Conservation (phyloP, 164 flowering plant genomes). For the Macadamia tetraphylla region DNA sequence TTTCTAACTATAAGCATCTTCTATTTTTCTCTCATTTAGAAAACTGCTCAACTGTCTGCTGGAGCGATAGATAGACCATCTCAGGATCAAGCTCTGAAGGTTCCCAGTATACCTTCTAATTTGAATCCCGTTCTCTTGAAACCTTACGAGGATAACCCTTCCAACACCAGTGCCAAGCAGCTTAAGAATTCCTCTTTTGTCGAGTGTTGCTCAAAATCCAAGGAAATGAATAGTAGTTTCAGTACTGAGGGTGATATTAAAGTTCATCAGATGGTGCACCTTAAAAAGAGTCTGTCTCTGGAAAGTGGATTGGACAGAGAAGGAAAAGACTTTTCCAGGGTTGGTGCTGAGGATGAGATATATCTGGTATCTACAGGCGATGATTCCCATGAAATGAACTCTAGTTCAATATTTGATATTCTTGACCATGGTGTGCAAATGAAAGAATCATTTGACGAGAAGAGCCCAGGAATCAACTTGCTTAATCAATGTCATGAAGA, state of each 20-base stretch:
- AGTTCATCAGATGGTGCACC: slow-evolving; percentile 11
- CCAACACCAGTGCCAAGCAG: slow-evolving; percentile 17
- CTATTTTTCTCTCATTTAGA: slow-evolving; percentile 32
- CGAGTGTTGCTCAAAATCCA: slow-evolving; percentile 41
- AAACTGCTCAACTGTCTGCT: slow-evolving; percentile 30
- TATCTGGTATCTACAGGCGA: slow-evolving; percentile 39
- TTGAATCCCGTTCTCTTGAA: slow-evolving; percentile 11
- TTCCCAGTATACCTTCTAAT: slow-evolving; percentile 10
- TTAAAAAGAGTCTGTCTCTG: slow-evolving; percentile 65
- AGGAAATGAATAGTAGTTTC: slow-evolving; percentile 28
- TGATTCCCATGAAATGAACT: slow-evolving; percentile 21
- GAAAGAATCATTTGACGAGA: slow-evolving; percentile 14
- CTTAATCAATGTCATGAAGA: slow-evolving; percentile 22
- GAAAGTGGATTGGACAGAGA: slow-evolving; percentile 52
- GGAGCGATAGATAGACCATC: slow-evolving; percentile 40
- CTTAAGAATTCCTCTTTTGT: slow-evolving; percentile 26
- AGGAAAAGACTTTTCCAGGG: slow-evolving; percentile 20
- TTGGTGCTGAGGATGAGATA: slow-evolving; percentile 38
- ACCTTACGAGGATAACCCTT: slow-evolving; percentile 16
- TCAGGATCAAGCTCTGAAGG: slow-evolving; percentile 27
- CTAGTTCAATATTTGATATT: slow-evolving; percentile 7
- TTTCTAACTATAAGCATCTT: not conserved
- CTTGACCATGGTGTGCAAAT: slow-evolving; percentile 16
- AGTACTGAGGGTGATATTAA: slow-evolving; percentile 19
- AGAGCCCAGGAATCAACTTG: slow-evolving; percentile 21